These are phyloP conservation scores for Trametes villosa DNA, from an alignment of 768 basidiomycete genomes.

Conservation along the genomic window DNA sequence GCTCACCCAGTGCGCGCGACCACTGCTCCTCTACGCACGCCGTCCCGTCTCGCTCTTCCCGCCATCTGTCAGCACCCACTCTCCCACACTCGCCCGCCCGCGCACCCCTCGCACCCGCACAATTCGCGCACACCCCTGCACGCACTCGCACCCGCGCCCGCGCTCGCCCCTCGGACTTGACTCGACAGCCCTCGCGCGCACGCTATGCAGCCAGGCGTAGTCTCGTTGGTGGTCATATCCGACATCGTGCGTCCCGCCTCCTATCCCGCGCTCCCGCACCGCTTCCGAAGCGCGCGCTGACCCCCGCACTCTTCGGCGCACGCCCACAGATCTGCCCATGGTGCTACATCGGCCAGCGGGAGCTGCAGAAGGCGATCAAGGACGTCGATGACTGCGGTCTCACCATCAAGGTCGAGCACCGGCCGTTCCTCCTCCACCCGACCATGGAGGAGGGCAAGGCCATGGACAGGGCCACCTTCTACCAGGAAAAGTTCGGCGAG, in stretches of 20 bases:
- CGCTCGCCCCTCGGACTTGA: neutral
- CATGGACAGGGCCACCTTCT: slow-evolving; percentile 34
- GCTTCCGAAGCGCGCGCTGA: neutral
- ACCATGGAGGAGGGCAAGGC: slow-evolving; percentile 37
- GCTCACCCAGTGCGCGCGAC: slow-evolving; percentile 10
- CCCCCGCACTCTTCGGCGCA: neutral
- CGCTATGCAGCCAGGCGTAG: slow-evolving; percentile 27
- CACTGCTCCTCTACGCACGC: neutral
- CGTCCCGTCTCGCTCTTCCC: slow-evolving; percentile 1
- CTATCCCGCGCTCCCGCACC: slow-evolving; percentile 6
- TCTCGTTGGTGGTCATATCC: slow-evolving; percentile 36
- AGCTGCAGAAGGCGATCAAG: slow-evolving; percentile 43
- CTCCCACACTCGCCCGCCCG: neutral
- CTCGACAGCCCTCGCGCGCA: neutral
- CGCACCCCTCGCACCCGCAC: slow-evolving; percentile 3
- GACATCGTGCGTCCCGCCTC: slow-evolving; percentile 38
- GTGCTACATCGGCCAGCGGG: slow-evolving; percentile 48
- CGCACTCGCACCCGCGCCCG: slow-evolving; percentile 1
- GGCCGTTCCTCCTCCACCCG: slow-evolving; percentile 51
- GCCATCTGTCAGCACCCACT: neutral
- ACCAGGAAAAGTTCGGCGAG: slow-evolving; percentile 44
- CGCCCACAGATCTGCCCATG: slow-evolving; percentile 41
- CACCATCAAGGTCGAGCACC: slow-evolving; percentile 48
- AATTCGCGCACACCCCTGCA: neutral
- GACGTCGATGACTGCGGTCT: slow-evolving; percentile 34